Conservation (phyloP, 768 basidiomycete genomes). For the Cyathus striatus region DNA sequence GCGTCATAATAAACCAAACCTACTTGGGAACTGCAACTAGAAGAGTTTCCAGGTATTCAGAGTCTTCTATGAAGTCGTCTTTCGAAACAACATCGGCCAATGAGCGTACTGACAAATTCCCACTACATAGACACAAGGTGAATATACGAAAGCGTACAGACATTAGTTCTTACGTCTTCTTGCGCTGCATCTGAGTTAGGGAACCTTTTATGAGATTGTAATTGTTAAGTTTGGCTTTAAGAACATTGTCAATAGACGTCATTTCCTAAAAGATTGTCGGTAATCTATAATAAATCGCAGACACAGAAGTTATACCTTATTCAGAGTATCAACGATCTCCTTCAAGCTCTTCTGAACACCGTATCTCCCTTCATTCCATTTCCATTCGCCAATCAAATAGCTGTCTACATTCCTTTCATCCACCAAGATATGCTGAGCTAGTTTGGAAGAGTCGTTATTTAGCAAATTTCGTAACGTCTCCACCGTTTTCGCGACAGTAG, state of each 20-base stretch:
- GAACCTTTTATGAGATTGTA: conserved; percentile 95
- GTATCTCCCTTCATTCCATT: conserved; percentile 93
- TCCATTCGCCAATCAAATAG: conserved; percentile 79
- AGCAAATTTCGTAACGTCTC: conserved; percentile 89
- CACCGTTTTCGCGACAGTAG: conserved; percentile 85
- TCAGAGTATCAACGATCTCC: conserved; percentile 82
- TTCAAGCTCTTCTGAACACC: conserved; percentile 74
- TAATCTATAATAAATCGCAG: not conserved
- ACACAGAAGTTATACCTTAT: conserved; percentile 53
- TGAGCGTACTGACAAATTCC: conserved; percentile 90
- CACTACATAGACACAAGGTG: conserved; percentile 62
- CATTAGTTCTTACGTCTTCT: conserved; percentile 68
- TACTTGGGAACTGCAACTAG: conserved; percentile 94
- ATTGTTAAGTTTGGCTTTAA: conserved; percentile 86
- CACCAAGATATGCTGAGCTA: conserved; percentile 70
- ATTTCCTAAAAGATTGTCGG: conserved; percentile 82
- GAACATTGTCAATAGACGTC: conserved; percentile 87
- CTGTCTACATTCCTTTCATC: conserved; percentile 77
- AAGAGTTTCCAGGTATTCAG: conserved; percentile 91
- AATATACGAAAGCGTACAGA: no score
- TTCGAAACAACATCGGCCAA: conserved; percentile 80
- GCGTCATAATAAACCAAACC: no score
- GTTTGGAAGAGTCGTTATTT: conserved; percentile 79
- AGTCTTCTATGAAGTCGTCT: conserved; percentile 80
- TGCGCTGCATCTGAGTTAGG: conserved; percentile 87